phyloP scores from a whole-genome alignment of 1,284 basidiomycete species.

The Ceratobasidium theobromae region DNA sequence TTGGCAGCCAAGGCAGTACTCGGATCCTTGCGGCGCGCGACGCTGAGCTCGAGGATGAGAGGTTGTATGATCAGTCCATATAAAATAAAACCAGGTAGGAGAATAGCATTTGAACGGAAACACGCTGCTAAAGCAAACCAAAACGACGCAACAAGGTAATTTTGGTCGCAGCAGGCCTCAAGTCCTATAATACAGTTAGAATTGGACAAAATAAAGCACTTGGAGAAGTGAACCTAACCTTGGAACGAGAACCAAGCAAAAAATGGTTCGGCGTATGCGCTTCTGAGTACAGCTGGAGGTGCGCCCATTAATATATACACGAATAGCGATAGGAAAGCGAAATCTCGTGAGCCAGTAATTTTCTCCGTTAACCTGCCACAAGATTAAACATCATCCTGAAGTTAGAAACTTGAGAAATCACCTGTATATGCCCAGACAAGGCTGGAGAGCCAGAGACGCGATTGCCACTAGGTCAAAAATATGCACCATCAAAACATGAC shows the following conservation, averaged over 20 bases:
- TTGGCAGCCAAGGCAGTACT: not conserved
- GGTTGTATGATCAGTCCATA: conserved; percentile 67
- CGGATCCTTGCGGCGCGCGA: not conserved
- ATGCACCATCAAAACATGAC: too few species aligned
- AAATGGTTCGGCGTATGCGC: conserved; percentile 82
- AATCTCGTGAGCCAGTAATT: conserved; percentile 46
- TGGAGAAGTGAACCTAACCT: conserved; percentile 54
- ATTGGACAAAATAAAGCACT: conserved; percentile 24
- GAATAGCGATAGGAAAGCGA: conserved; percentile 62
- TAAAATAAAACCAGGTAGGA: conserved; percentile 71
- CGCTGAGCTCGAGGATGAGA: conserved; percentile 41
- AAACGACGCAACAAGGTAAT: conserved; percentile 58
- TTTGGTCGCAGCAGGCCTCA: conserved; percentile 54
- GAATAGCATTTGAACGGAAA: conserved; percentile 82
- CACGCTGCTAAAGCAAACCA: conserved; percentile 65
- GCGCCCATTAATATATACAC: conserved; percentile 82
- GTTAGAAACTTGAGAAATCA: too few species aligned
- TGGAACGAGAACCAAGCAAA: conserved; percentile 78
- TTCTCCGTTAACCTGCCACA: not conserved
- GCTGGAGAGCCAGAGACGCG: not conserved
- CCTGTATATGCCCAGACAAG: not conserved
- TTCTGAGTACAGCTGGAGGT: conserved; percentile 68
- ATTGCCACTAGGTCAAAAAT: too few species aligned
- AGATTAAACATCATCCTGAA: not conserved
- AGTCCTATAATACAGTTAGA: conserved; percentile 51